phyloP scores from a whole-genome alignment of 1,284 basidiomycete species.

The Malassezia slooffiae region DNA sequence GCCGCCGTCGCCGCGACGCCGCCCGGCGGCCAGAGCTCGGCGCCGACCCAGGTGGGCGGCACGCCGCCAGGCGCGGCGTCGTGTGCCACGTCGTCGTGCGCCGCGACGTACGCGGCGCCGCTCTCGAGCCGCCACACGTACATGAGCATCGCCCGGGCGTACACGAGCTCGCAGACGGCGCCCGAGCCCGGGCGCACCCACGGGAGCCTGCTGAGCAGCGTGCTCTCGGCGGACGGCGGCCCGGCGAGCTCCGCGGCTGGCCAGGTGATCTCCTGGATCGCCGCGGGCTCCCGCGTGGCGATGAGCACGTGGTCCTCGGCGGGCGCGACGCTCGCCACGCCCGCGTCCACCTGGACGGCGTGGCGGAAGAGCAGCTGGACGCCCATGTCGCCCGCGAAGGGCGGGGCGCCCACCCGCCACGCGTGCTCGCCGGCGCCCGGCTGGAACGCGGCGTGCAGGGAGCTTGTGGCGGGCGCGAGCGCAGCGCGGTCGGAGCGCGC shows the following conservation, averaged over 20 bases:
- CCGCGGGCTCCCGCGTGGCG: constrained; percentile 30
- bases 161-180: constrained; percentile 10
- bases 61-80: constrained; percentile 1
- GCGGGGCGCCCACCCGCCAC: background rate
- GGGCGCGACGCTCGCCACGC: constrained; percentile 23
- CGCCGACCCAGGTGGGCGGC: background rate
- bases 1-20: background rate
- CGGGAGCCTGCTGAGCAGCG: background rate
- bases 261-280: constrained; percentile 42
- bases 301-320: constrained; percentile 33
- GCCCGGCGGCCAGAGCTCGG: no score
- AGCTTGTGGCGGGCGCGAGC: constrained; percentile 18
- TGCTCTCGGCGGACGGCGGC: background rate
- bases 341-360: constrained; percentile 36
- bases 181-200: background rate
- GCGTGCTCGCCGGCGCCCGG: constrained; percentile 30
- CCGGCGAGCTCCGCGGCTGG: constrained; percentile 18
- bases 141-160: constrained; percentile 36
- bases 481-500: background rate
- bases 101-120: constrained; percentile 1
- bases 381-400: constrained; percentile 14
- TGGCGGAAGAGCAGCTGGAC: constrained; percentile 30
- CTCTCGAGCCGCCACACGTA: constrained; percentile 25
- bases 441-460: constrained; percentile 26
- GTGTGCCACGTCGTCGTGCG: background rate